These are phyloP conservation scores for Vigna hirtella DNA, from an alignment of 306 rosid genomes.

Conservation along the genomic window DNA sequence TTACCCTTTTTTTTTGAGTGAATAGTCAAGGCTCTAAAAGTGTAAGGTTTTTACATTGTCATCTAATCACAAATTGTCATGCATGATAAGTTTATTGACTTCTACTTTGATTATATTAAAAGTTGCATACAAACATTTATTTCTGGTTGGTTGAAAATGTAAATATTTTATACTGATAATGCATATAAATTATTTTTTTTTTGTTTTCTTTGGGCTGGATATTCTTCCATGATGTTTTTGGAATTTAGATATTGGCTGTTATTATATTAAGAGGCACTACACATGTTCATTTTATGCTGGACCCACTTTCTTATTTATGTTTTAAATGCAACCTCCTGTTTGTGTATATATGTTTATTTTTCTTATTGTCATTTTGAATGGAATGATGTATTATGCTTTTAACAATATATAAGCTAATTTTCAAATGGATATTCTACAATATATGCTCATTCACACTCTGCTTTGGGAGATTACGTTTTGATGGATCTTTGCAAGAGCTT, in stretches of 20 bases:
- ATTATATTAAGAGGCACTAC: background rate
- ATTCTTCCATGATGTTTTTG: background rate
- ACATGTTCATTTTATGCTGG: background rate
- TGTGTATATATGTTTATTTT: background rate
- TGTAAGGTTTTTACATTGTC: too few relatives aligned
- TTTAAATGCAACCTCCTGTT: background rate
- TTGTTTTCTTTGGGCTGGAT: conserved; percentile 7
- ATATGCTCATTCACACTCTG: background rate
- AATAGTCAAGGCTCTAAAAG: background rate
- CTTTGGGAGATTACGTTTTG: background rate
- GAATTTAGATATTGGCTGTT: background rate
- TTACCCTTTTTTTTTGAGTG: background rate
- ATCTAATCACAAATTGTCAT: too few relatives aligned
- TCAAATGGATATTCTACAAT: background rate
- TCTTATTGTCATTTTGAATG: background rate
- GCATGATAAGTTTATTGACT: background rate
- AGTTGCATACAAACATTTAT: background rate
- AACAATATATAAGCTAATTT: background rate
- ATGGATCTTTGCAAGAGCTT: background rate
- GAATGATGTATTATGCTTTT: too few relatives aligned
- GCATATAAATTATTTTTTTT: too few relatives aligned
- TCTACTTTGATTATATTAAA: background rate
- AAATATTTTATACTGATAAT: too few relatives aligned
- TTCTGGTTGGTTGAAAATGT: background rate
- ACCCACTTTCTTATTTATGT: background rate